phyloP scores from a whole-genome alignment of 2,329 filamentous ascomycete species.

The Cercospora brassicicola region DNA sequence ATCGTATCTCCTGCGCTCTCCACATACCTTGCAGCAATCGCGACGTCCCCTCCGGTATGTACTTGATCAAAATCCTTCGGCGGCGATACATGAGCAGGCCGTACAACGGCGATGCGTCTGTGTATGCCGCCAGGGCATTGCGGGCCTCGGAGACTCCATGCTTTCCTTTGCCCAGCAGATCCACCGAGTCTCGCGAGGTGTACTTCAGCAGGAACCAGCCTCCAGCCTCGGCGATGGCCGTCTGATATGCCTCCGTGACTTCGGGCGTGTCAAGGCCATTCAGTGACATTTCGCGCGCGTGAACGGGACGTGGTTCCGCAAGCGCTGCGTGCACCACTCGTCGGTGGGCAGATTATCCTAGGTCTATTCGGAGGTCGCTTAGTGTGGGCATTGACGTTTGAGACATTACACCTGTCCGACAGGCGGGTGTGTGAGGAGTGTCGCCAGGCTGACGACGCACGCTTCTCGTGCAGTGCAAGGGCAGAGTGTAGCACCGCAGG shows the following conservation, averaged over 20 bases:
- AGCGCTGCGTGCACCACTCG: slow-evolving; percentile 8
- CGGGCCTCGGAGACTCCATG: slow-evolving; percentile 84
- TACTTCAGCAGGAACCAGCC: slow-evolving; percentile 98
- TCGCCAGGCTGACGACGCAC: not conserved
- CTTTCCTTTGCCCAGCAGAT: slow-evolving; percentile 71
- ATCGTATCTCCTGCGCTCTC: not conserved
- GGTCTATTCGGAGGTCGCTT: slow-evolving; percentile 11
- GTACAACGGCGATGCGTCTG: slow-evolving; percentile 84
- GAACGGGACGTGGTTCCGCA: slow-evolving; percentile 12
- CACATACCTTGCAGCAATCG: slow-evolving; percentile 82
- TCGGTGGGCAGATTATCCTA: slow-evolving; percentile 3
- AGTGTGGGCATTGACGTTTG: slow-evolving; percentile 18
- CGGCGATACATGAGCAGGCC: slow-evolving; percentile 87
- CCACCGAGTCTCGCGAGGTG: slow-evolving; percentile 80
- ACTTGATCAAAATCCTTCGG: slow-evolving; percentile 88
- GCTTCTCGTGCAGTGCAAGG: not conserved
- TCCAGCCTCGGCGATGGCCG: slow-evolving; percentile 76
- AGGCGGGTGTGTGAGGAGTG: not conserved
- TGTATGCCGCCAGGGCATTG: slow-evolving; percentile 72
- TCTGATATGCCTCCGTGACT: slow-evolving; percentile 81
- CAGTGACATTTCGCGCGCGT: slow-evolving; percentile 70
- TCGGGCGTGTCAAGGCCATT: slow-evolving; percentile 84
- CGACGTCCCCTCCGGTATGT: slow-evolving; percentile 86
- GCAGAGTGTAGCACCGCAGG: not conserved
- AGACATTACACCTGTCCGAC: slow-evolving; percentile 24